These are phyloP conservation scores for Synchytrium microbalum DNA, from an alignment of 371 early-diverging fungal species.

Conservation along the genomic window DNA sequence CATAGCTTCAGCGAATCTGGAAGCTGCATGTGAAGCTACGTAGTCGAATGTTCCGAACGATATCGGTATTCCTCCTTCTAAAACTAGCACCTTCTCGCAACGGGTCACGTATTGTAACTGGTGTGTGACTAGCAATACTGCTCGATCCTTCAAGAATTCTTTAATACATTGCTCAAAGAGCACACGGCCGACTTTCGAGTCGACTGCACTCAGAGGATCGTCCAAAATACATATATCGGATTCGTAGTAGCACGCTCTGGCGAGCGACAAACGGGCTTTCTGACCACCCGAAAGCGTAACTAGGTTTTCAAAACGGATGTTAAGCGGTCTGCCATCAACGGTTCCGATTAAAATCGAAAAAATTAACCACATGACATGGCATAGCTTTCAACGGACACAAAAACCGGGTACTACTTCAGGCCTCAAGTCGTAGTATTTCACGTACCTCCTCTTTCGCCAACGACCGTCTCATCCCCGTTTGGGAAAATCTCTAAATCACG, in stretches of 20 bases:
- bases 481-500: conserved; percentile 32
- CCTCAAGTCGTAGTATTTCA: too few relatives aligned
- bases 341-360: too few relatives aligned
- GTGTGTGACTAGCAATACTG: conserved; percentile 27
- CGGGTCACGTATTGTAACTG: conserved; percentile 26
- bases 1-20: conserved; percentile 16
- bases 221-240: conserved; percentile 42
- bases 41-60: conserved; percentile 30
- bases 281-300: conserved; percentile 39
- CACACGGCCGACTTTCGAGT: conserved; percentile 21
- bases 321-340: too few relatives aligned
- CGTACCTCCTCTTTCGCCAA: conserved; percentile 42
- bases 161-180: conserved; percentile 29
- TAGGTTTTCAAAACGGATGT: too few relatives aligned
- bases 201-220: conserved; percentile 19
- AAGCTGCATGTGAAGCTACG: conserved; percentile 15
- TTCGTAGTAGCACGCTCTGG: conserved; percentile 37
- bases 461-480: conserved; percentile 28
- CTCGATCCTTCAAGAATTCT: conserved; percentile 14
- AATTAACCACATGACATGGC: too few relatives aligned
- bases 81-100: conserved; percentile 27
- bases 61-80: conserved; percentile 23
- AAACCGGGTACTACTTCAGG: too few relatives aligned
- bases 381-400: too few relatives aligned
- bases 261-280: conserved; percentile 36